These are phyloP conservation scores for Lolium multiflorum DNA, from an alignment of 176 grass and related monocot species.

Conservation along the genomic window DNA sequence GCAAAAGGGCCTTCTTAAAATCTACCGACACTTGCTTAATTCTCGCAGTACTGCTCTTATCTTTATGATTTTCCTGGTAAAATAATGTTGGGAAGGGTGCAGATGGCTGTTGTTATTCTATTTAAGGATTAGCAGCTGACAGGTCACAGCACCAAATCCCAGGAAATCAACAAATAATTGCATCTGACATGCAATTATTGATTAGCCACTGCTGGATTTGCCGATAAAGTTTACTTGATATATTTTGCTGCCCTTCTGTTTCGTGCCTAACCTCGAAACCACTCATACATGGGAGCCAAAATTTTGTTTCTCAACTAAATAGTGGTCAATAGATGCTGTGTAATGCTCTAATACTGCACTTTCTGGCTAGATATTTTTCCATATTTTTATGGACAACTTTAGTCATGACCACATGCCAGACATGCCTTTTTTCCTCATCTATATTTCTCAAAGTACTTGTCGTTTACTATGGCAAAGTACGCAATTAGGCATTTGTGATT, in stretches of 20 bases:
- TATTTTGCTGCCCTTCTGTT: slow-evolving; percentile 11
- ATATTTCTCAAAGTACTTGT: slow-evolving; percentile 26
- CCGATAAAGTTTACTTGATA: background rate
- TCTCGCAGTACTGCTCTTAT: slow-evolving; percentile 74
- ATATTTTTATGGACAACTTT: background rate
- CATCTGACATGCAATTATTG: slow-evolving; percentile 3
- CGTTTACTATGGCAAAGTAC: slow-evolving; percentile 2
- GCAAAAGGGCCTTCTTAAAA: slow-evolving; percentile 93
- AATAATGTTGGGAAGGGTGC: slow-evolving; percentile 4
- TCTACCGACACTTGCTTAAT: slow-evolving; percentile 97
- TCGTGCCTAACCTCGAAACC: background rate
- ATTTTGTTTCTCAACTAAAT: slow-evolving; percentile 1
- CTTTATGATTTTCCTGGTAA: slow-evolving; percentile 44
- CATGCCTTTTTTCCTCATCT: slow-evolving; percentile 41
- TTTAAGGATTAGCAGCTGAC: slow-evolving; percentile 23
- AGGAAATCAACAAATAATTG: slow-evolving; percentile 27
- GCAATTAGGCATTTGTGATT: background rate
- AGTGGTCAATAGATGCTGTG: background rate
- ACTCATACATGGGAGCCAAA: background rate
- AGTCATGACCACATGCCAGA: background rate
- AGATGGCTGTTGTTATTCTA: slow-evolving; percentile 17
- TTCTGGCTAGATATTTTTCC: background rate
- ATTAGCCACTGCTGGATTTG: background rate
- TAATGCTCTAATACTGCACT: background rate
- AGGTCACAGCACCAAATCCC: background rate